A percentile compares a stretch with the other conserved stretches of the same genome.
Conservation (phyloP, 2,329 filamentous ascomycete species). For the Clarireedia paspali region DNA sequence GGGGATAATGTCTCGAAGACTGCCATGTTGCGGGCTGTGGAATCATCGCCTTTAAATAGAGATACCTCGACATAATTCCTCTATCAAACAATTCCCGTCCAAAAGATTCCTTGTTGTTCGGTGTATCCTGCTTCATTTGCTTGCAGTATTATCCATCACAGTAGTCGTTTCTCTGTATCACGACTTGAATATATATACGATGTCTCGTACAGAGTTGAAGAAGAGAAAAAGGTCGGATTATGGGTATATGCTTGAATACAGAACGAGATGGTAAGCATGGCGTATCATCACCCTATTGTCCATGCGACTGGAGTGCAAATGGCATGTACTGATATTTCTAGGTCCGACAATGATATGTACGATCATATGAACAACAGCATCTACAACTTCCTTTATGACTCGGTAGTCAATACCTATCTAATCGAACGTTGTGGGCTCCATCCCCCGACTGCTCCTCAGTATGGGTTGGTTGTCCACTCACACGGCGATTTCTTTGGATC, state of each 20-base stretch:
- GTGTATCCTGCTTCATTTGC: not conserved
- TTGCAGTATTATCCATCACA: no score
- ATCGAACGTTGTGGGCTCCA: constrained; percentile 69
- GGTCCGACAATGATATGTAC: constrained; percentile 94
- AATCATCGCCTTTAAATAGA: no score
- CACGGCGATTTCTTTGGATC: constrained; percentile 81
- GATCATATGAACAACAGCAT: constrained; percentile 87
- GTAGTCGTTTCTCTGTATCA: not conserved
- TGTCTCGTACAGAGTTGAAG: constrained; percentile 42
- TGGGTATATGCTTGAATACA: constrained; percentile 69
- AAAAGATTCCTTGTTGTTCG: no score
- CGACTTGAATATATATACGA: not conserved
- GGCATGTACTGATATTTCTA: constrained; percentile 28
- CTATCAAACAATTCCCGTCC: no score
- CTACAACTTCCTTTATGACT: constrained; percentile 84
- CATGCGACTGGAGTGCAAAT: constrained; percentile 7
- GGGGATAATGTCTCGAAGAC: no score
- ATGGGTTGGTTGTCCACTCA: constrained; percentile 78
- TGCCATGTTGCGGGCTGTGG: no score
- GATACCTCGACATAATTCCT: no score
- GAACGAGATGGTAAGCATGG: constrained; percentile 66
- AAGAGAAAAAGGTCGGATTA: constrained; percentile 64
- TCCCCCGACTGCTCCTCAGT: constrained; percentile 62
- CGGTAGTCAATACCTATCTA: constrained; percentile 81
- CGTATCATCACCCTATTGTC: not conserved